Base-by-base conservation (phyloP, 768 basidiomycete species). In the Ramaria rubella region DNA sequence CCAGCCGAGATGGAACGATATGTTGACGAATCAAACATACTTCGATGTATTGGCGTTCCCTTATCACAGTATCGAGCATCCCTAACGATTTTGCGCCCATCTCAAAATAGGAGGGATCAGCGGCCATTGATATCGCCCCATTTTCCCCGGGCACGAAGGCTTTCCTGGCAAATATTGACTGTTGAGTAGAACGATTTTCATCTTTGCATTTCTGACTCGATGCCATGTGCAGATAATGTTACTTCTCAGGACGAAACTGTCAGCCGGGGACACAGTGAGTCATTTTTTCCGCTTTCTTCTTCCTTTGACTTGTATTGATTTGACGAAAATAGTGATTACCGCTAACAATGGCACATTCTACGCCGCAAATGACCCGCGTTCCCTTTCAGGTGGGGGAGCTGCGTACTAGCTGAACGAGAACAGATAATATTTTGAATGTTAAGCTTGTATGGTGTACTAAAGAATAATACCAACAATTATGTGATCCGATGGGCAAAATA, bases 1-100 rank as follows among this genome's bases (percentile, higher is more conserved):
- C 38, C 57, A 59, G 2, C 49, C 63, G 5, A 55, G 67, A 14
- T 68, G 67, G 67, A 67, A 68, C 48, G 67, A 68, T 38, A 67
- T 67, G 45, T 58, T 68, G 12, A 56, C 52, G 5, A 58, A 49
- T 24, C 24, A 45, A 5, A 68, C 67, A 17, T 58, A 55, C 9
- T 66, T 64, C 53, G 67, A 68, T 58, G 54, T 49, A 26, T 38
- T 11, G 11, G 11, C 11, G n/a, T 40, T 44, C 31, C 36, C 55
- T 24, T 54, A 48, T 24, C 42, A 38, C 12, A 52, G 27, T 58
- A 31, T 36, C n/a, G 24, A n/a, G 2, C 8, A 1, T 11, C 17
- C 19, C 14, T 15, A 43, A 19, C 11, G 21, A 11, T 26, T 24
- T n/a, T 24, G 11, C 21, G 8, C 19, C 15, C 23, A n/a, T 52